Conservation (phyloP, 1,284 basidiomycete genomes). For the Trichosporon sp. region DNA sequence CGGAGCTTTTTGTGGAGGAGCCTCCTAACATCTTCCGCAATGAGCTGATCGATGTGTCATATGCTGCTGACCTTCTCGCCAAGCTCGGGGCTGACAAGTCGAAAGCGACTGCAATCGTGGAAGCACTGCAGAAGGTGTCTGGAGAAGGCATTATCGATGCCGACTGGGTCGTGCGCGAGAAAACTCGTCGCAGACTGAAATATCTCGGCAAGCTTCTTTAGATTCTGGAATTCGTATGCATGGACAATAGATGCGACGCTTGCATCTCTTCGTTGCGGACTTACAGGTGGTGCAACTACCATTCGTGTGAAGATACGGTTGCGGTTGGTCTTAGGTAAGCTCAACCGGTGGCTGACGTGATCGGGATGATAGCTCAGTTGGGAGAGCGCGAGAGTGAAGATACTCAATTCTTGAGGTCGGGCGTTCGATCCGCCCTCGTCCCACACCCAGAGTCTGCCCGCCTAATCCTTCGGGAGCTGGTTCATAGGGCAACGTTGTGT, state of each 20-base stretch:
- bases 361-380: neutral
- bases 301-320: too few species aligned
- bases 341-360: neutral
- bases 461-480: neutral
- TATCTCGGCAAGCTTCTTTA: neutral
- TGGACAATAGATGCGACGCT: neutral
- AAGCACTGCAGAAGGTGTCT: neutral
- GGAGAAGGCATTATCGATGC: neutral
- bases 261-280: too few species aligned
- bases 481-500: neutral
- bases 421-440: neutral
- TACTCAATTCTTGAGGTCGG: neutral
- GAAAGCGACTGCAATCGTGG: neutral
- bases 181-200: neutral
- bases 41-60: slow-evolving; percentile 25
- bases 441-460: neutral
- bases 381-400: neutral
- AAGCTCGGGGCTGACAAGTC: neutral
- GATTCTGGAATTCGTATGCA: neutral
- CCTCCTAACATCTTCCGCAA: slow-evolving; percentile 46
- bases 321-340: neutral
- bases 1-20: slow-evolving; percentile 43
- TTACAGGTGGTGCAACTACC: too few species aligned
- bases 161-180: neutral
- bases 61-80: slow-evolving; percentile 24